These are phyloP conservation scores for Cercospora zeina DNA, from an alignment of 2,329 filamentous ascomycete species.

Conservation along the genomic window DNA sequence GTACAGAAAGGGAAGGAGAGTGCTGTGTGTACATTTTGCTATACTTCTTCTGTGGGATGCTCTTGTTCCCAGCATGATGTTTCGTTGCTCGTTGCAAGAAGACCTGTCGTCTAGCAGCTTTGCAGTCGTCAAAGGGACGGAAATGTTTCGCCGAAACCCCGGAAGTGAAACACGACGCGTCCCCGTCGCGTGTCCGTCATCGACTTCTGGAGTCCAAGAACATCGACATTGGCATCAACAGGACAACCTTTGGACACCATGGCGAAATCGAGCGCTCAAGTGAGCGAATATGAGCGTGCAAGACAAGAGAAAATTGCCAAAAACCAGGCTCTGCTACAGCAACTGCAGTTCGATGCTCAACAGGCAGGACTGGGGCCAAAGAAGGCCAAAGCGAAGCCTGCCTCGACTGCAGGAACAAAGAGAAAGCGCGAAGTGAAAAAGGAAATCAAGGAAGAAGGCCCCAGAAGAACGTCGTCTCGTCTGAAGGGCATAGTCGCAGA, in stretches of 20 bases:
- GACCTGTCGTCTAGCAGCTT: neutral
- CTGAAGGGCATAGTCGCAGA: constrained; percentile 64
- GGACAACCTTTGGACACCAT: constrained; percentile 16
- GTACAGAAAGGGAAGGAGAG: constrained; percentile 37
- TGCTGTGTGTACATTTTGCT: constrained; percentile 2
- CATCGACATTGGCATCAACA: neutral
- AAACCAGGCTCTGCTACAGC: constrained; percentile 78
- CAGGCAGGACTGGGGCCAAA: constrained; percentile 66
- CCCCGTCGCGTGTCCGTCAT: constrained; percentile 25
- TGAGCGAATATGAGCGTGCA: constrained; percentile 85
- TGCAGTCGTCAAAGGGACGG: neutral
- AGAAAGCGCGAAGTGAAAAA: constrained; percentile 58
- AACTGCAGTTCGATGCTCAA: constrained; percentile 67
- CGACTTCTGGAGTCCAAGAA: constrained; percentile 10
- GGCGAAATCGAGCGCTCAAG: constrained; percentile 32
- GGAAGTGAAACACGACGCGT: constrained; percentile 10
- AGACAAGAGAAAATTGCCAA: constrained; percentile 83
- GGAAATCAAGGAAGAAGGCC: constrained; percentile 51
- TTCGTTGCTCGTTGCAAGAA: neutral
- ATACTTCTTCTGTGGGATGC: constrained; percentile 1
- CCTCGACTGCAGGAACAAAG: constrained; percentile 47
- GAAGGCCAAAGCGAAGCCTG: constrained; percentile 51
- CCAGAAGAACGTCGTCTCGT: constrained; percentile 62
- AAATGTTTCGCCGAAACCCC: neutral
- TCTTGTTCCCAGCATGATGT: constrained; percentile 8